Evolutionary conservation across 2,329 filamentous ascomycete genomes (phyloP).

Genomic region (Cladosporium sp.): DNA sequence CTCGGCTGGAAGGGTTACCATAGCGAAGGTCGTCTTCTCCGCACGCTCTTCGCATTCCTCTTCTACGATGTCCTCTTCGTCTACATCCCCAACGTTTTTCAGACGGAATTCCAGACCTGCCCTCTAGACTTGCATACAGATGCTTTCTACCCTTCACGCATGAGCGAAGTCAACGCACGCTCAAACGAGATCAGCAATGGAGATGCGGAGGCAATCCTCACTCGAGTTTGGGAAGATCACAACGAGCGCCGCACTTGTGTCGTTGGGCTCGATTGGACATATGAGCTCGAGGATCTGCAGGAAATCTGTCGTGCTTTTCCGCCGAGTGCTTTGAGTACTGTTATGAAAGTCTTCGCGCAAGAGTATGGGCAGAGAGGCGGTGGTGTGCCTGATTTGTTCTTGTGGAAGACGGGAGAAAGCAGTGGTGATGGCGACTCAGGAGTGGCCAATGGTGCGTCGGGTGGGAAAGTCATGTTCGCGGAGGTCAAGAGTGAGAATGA

Average conservation of each 20-base stretch:
- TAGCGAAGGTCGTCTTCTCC: conserved; percentile 81
- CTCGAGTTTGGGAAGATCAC: conserved; percentile 63
- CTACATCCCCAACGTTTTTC: conserved; percentile 94
- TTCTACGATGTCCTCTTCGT: conserved; percentile 92
- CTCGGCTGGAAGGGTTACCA: conserved; percentile 94
- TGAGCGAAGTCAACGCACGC: conserved; percentile 82
- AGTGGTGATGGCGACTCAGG: conserved; percentile 16
- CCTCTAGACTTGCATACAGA: conserved; percentile 91
- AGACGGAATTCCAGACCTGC: conserved; percentile 90
- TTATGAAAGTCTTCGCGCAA: conserved; percentile 93
- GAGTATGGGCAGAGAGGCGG: conserved; percentile 84
- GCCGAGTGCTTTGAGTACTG: conserved; percentile 70
- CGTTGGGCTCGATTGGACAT: conserved; percentile 90
- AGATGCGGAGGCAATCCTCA: conserved; percentile 61
- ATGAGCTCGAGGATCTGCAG: conserved; percentile 68
- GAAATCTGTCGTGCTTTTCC: conserved; percentile 76
- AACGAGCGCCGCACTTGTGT: conserved; percentile 71
- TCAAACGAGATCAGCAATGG: conserved; percentile 86
- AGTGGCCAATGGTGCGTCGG: neutral
- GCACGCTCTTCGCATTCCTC: conserved; percentile 77
- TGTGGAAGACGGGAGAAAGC: conserved; percentile 59
- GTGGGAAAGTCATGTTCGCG: conserved; percentile 35
- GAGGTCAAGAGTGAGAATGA: conserved; percentile 66
- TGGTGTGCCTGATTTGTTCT: conserved; percentile 85
- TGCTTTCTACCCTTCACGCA: conserved; percentile 79